A percentile compares a stretch with the other conserved stretches of the same genome.
Conservation (phyloP, 257 asterid species). For the Nicotiana knightiana region DNA sequence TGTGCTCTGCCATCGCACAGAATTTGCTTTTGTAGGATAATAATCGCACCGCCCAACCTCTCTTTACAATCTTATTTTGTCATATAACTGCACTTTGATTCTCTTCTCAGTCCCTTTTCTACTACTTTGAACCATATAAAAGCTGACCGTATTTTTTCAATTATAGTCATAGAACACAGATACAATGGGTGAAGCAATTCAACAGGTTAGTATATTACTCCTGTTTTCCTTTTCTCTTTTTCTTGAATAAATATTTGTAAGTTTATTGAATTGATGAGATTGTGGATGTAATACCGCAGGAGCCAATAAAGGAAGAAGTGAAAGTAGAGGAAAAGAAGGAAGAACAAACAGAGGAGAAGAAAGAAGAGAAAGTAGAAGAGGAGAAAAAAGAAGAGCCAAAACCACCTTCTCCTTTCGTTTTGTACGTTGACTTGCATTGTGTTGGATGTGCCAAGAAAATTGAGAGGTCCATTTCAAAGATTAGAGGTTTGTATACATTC, state of each 20-base stretch:
- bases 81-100: constrained; percentile 31
- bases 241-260: neutral
- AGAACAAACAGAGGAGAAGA: constrained; percentile 25
- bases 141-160: neutral
- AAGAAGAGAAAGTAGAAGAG: constrained; percentile 32
- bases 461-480: constrained; percentile 56
- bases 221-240: neutral
- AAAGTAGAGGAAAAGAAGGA: constrained; percentile 34
- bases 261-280: neutral
- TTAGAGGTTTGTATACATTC: constrained; percentile 48
- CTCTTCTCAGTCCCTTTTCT: constrained; percentile 24
- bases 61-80: constrained; percentile 21
- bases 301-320: constrained; percentile 33
- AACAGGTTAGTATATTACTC: constrained; percentile 33
- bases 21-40: constrained; percentile 35
- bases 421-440: constrained; percentile 77
- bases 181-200: constrained; percentile 64
- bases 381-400: constrained; percentile 44
- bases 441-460: constrained; percentile 86
- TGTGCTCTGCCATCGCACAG: constrained; percentile 69
- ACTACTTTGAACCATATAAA: constrained; percentile 3
- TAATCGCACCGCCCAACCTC: constrained; percentile 57
- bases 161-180: neutral
- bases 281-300: constrained; percentile 12
- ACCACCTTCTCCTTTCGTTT: constrained; percentile 56